Evolutionary conservation across 352 stramenopile species (phyloP).

Genomic region (Phytophthora cactorum): DNA sequence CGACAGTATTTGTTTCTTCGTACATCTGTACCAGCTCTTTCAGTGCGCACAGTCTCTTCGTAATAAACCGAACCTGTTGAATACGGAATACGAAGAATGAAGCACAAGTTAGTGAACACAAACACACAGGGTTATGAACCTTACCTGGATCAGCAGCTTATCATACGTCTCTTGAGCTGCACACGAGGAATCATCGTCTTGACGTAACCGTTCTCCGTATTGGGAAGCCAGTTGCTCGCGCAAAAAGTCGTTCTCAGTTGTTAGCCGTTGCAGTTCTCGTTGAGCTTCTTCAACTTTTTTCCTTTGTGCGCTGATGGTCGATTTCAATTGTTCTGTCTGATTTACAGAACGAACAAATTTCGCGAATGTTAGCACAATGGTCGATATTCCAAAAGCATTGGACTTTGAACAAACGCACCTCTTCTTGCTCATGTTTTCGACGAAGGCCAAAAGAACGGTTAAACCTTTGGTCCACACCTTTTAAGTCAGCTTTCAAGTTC

Average conservation of each 20-base stretch:
- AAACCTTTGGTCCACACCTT: slow-evolving; percentile 22
- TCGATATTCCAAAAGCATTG: not conserved
- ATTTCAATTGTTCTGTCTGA: slow-evolving; percentile 36
- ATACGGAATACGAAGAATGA: not conserved
- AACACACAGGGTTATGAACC: not conserved
- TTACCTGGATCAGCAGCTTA: slow-evolving; percentile 34
- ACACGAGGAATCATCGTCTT: slow-evolving; percentile 5
- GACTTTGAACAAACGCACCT: slow-evolving; percentile 33
- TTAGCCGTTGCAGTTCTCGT: slow-evolving; percentile 14
- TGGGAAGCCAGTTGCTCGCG: slow-evolving; percentile 18
- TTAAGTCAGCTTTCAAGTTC: slow-evolving; percentile 59
- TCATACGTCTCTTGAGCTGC: slow-evolving; percentile 19
- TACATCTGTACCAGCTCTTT: slow-evolving; percentile 41
- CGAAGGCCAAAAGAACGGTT: slow-evolving; percentile 4
- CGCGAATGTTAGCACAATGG: not conserved
- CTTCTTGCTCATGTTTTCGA: slow-evolving; percentile 39
- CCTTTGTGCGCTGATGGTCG: slow-evolving; percentile 23
- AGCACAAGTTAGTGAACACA: slow-evolving; percentile 8
- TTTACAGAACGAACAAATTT: not conserved
- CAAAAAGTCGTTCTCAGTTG: slow-evolving; percentile 30
- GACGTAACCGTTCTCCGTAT: not conserved
- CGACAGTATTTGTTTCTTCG: slow-evolving; percentile 39
- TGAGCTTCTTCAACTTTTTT: slow-evolving; percentile 15
- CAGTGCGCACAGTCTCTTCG: slow-evolving; percentile 31
- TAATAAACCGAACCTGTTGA: slow-evolving; percentile 38